These are phyloP conservation scores for Verticillium alfalfae DNA, from an alignment of 2,329 filamentous ascomycete genomes.

Conservation along the genomic window DNA sequence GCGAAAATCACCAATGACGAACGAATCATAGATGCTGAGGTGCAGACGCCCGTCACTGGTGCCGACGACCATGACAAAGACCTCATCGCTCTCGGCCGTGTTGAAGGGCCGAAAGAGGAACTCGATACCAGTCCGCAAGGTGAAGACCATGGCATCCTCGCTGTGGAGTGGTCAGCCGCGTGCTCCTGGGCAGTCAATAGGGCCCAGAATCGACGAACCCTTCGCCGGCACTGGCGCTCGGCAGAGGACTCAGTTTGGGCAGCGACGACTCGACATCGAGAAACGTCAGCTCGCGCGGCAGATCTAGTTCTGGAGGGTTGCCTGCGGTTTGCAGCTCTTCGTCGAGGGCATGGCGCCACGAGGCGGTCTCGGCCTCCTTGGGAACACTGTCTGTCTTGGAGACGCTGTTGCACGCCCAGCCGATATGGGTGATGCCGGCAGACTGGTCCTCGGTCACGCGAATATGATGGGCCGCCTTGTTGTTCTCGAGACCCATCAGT, in stretches of 20 bases:
- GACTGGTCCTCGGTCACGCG: conserved; percentile 38
- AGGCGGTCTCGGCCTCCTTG: conserved; percentile 9
- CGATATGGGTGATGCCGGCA: conserved; percentile 44
- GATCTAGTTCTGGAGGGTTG: conserved; percentile 33
- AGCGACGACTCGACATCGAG: conserved; percentile 72
- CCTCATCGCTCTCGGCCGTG: conserved; percentile 63
- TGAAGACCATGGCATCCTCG: conserved; percentile 60
- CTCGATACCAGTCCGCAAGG: conserved; percentile 63
- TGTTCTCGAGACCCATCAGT: conserved; percentile 72
- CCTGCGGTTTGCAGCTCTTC: conserved; percentile 17
- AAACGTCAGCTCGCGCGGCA: conserved; percentile 69
- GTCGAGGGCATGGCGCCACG: conserved; percentile 23
- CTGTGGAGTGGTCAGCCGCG: conserved; percentile 8
- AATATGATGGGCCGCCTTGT: conserved; percentile 74
- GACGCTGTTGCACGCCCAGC: conserved; percentile 43
- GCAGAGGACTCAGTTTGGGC: conserved; percentile 69
- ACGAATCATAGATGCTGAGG: conserved; percentile 79
- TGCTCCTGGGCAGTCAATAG: background rate
- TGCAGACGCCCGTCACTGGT: conserved; percentile 67
- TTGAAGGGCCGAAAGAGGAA: conserved; percentile 61
- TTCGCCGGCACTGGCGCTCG: conserved; percentile 52
- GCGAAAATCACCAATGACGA: conserved; percentile 66
- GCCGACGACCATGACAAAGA: conserved; percentile 74
- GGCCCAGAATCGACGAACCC: conserved; percentile 40
- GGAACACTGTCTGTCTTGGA: conserved; percentile 18